Evolutionary conservation across 306 rosid genomes (phyloP), one percentile per base, ranked within the genome.

Genomic region (Begonia peltatifolia): DNA sequence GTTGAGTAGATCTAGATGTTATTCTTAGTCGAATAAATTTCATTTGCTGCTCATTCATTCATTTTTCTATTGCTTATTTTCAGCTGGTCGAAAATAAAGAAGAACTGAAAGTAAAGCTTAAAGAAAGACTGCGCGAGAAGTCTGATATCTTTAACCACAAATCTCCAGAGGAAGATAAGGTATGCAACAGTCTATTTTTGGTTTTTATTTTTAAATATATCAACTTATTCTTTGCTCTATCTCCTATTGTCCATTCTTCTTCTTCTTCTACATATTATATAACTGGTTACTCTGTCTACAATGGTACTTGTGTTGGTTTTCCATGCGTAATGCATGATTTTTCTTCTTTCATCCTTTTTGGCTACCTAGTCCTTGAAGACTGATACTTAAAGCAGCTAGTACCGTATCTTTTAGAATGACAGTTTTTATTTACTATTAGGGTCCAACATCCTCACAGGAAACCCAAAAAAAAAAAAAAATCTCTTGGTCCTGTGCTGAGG

Each of bases 81-180:
- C 76, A 92, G 99, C 64, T 41, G 56, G 22, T 68, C 56, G 99
- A 81, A 62, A 86, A 79, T 75, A 83, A 79, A 66, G 87, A 86
- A 2, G 99, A 92, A 11, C 65, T 92, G 73, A 87, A 92, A 72
- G 20, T 69, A 16, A 83, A 79, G 70, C 84, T 92, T 36, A 92
- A 87, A 70, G 84, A 74, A 68, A 56, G 64, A 70, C 82, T 92
- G 36, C 93, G 99, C 16, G 88, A 77, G 70, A 92, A 83, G 63
- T 75, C 87, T 56, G 99, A 92, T 75, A 84, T 60, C 56, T 92
- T 80, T 70, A 92, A 86, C 79, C 73, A 92, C 22, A 23, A 71
- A 42, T 65, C 57, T 63, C 59, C 80, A 0, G 88, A 75, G 44
- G 79, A 50, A 63, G 99, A 92, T 75, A 87, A 92, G 93, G 99